Base-by-base conservation (phyloP, 352 stramenopile genomes). In the Pythium biforme region DNA sequence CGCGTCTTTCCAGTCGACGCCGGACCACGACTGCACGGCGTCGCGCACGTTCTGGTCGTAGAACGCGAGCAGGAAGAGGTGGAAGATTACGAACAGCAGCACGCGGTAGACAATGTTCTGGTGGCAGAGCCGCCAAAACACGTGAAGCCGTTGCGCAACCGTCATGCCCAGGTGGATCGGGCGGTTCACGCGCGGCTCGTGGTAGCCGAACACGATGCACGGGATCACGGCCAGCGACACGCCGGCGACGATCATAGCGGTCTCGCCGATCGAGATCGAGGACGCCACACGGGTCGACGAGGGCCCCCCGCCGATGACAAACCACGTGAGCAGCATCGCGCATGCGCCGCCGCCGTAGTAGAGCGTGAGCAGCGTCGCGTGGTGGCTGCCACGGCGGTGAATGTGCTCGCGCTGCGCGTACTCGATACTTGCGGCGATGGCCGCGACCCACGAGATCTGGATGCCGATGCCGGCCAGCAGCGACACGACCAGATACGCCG, bases 361-460 rank as follows among this genome's bases (percentile, higher is more conserved):
- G 12, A 67, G 20, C 7, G 17, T 22, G 9, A 68, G 20, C 3
- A 54, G 31, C 17, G 55, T 57, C 27, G 43, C 61, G 39, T 72
- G 64, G 4, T 62, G 31, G 3, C 43, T n/a, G 17, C 64, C 64
- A 12, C 64, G 64, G 12, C 56, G 46, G 22, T 49, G 33, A 3
- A 68, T 33, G 14, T 48, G 60, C 50, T 72, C 64, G 15, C 58
- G 58, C 50, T 72, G 64, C 22, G 64, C 64, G n/a, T 59, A 64
- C 60, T 72, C 57, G 33, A 72, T 59, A n/a, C 23, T 61, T 4
- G 55, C 48, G 12, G 52, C 50, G 12, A 67, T n/a, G 5, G 64
- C 22, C 14, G 59, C 19, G 48, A 68, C 39, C 53, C 54, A 68
- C 46, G 48, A 43, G 45, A 68, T 54, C 47, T 68, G 52, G 34